phyloP scores from a whole-genome alignment of 2,329 filamentous ascomycete genomes.

The Pseudogymnoascus sp. region DNA sequence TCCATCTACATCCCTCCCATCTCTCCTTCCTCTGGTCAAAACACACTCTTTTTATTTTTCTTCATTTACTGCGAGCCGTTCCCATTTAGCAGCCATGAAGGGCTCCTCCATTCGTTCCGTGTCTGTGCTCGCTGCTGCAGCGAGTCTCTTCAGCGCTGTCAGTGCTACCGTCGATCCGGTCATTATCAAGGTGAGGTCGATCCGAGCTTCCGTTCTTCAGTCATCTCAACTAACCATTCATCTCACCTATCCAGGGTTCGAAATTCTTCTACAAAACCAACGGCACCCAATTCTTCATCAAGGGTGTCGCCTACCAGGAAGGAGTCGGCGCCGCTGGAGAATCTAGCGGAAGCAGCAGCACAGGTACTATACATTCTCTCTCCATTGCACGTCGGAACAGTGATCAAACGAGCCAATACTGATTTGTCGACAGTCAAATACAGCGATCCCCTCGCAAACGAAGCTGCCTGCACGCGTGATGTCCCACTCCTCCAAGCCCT shows the following conservation, averaged over 20 bases:
- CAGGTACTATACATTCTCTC: background rate
- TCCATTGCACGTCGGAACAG: conserved; percentile 15
- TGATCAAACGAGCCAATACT: background rate
- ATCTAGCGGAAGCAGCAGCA: background rate
- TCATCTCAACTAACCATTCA: background rate
- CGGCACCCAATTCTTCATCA: conserved; percentile 80
- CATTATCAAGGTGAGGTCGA: conserved; percentile 33
- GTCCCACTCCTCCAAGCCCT: conserved; percentile 70
- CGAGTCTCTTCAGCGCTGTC: conserved; percentile 38
- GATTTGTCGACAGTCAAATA: conserved; percentile 41
- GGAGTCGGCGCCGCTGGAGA: conserved; percentile 49
- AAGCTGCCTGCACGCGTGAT: conserved; percentile 67
- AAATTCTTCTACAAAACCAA: conserved; percentile 38
- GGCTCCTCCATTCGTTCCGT: conserved; percentile 2
- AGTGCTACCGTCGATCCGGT: conserved; percentile 47
- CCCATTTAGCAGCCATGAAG: background rate
- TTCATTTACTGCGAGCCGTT: background rate
- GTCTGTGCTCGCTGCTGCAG: conserved; percentile 37
- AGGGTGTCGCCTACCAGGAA: conserved; percentile 91
- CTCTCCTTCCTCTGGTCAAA: background rate
- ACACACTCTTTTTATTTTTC: background rate
- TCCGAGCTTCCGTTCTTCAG: background rate
- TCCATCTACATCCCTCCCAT: background rate
- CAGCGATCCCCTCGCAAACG: conserved; percentile 72
- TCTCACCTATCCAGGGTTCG: conserved; percentile 18